Evolutionary conservation across 306 rosid genomes (phyloP).

Genomic region (Carpinus viminea): DNA sequence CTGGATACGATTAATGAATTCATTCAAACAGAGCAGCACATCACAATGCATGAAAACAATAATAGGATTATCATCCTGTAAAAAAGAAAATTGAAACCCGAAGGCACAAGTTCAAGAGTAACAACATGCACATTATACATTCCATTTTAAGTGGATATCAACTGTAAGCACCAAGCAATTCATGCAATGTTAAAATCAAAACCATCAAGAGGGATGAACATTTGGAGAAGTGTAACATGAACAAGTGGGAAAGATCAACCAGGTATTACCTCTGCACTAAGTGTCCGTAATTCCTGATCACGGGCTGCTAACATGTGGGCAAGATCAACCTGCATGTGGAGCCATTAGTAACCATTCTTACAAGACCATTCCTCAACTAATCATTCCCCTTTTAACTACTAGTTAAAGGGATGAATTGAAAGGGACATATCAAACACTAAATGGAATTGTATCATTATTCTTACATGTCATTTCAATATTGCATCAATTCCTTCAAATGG

Average conservation of each 20-base stretch:
- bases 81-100: not conserved
- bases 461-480: not conserved
- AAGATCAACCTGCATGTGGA: conserved; percentile 86
- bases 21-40: not conserved
- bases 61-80: not conserved
- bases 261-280: conserved; percentile 85
- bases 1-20: not conserved
- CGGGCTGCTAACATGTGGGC: conserved; percentile 96
- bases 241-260: conserved; percentile 11
- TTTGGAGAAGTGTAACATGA: not conserved
- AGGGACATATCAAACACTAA: not conserved
- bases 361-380: not conserved
- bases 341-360: conserved; percentile 8
- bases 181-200: not conserved
- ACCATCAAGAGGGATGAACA: not conserved
- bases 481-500: not conserved
- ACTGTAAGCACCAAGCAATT: not conserved
- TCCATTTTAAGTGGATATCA: not conserved
- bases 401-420: not conserved
- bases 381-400: not conserved
- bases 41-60: not conserved
- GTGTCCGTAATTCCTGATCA: conserved; percentile 94
- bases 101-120: not conserved
- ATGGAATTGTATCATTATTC: not conserved
- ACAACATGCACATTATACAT: not conserved